Base-by-base conservation (phyloP, 2,329 filamentous ascomycete genomes). In the Pseudogymnoascus sp. region DNA sequence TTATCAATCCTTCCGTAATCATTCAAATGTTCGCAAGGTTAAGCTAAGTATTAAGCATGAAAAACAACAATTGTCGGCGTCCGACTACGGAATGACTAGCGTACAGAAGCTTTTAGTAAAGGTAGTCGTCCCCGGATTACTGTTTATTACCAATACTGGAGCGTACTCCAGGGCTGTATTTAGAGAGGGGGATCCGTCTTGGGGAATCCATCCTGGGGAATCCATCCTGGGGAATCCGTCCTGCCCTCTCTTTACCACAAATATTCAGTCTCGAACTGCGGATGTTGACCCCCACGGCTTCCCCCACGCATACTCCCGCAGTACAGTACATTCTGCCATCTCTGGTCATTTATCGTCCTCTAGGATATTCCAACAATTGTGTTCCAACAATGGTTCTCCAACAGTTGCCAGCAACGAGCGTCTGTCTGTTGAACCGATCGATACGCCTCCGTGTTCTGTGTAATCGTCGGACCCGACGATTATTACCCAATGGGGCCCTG, bases 1-100 rank as follows among this genome's bases (percentile, higher is more conserved):
- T 49, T 49, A 49, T 49, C 42, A 49, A 49, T 49, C 42, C 42
- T 49, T 28, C 42, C 22, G 42, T 49, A 49, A 49, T 49, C 42
- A 49, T 49, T 23, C 39, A 22, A 23, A 19, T 22, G 39, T 22
- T 42, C n/a, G n/a, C 38, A 39, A 11, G 30, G 30, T 9, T 8
- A 39, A 39, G 38, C 12, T 14, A 7, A 16, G 16, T 39, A 42
- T 42, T 23, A 42, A 22, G 39, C 19, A 42, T 42, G 39, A 42
- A 42, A 11, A 22, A 19, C 19, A 42, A 33, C 30, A 33, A 33
- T 7, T 39, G n/a, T 39, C 36, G 5, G 3, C n/a, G 3, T 39
- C 36, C 14, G 9, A 45, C 12, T n/a, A 23, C 22, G 22, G 22
- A 45, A 25, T 49, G 42, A 25, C 42, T 28, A 14, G 23, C 14